Percentiles rank a stretch among this genome's conserved stretches.
Conservation (phyloP, 495 filamentous ascomycete genomes). For the Aspergillus biplanus region DNA sequence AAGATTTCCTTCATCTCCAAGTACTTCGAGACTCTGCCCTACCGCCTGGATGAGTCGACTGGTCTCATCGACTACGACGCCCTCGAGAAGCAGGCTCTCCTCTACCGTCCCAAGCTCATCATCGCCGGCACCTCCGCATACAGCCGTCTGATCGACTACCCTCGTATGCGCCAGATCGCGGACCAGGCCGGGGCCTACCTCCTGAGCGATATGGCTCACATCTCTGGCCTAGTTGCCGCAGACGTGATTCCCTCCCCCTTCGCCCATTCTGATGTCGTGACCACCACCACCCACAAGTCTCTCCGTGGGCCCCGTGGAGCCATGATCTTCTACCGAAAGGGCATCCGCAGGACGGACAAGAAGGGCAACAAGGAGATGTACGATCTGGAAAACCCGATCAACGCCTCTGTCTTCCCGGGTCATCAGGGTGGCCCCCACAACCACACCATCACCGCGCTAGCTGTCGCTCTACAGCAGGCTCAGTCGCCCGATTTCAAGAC, state of each 20-base stretch:
- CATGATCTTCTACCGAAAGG: slow-evolving; percentile 97
- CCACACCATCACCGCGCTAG: slow-evolving; percentile 94
- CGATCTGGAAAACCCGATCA: slow-evolving; percentile 92
- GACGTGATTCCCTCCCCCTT: slow-evolving; percentile 92
- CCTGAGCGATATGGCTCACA: slow-evolving; percentile 96
- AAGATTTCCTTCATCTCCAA: slow-evolving; percentile 98
- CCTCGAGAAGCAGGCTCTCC: slow-evolving; percentile 78
- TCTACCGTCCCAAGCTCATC: slow-evolving; percentile 95
- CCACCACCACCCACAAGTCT: slow-evolving; percentile 98
- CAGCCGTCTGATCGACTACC: slow-evolving; percentile 91
- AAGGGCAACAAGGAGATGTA: slow-evolving; percentile 83
- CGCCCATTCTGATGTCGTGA: slow-evolving; percentile 86
- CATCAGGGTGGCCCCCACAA: slow-evolving; percentile 99
- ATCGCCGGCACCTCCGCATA: slow-evolving; percentile 95
- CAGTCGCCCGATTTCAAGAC: slow-evolving; percentile 83
- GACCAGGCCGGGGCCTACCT: slow-evolving; percentile 93
- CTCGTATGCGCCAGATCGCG: slow-evolving; percentile 81
- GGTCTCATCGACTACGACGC: slow-evolving; percentile 93
- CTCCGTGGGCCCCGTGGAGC: slow-evolving; percentile 92
- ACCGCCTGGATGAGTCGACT: slow-evolving; percentile 86
- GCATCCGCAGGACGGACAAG: slow-evolving; percentile 85
- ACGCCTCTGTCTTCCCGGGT: slow-evolving; percentile 96
- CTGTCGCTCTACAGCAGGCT: slow-evolving; percentile 92
- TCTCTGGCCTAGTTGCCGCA: slow-evolving; percentile 90
- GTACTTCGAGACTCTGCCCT: slow-evolving; percentile 97